Base-by-base conservation (phyloP, 1,284 basidiomycete genomes). In the Cryptococcus neoformans region DNA sequence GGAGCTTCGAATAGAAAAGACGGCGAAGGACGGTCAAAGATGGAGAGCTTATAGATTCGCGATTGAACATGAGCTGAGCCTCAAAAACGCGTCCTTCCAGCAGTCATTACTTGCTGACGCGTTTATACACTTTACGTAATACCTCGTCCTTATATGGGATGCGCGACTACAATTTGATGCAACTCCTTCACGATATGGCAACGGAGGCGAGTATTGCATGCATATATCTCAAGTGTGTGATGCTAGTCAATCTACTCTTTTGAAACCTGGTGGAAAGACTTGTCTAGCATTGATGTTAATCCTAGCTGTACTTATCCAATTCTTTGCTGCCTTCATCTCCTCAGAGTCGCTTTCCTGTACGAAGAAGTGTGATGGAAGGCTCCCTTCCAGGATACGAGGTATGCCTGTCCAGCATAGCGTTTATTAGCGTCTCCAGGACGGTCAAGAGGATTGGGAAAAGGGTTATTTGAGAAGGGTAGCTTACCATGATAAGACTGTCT, bases 231-330 rank as follows among this genome's bases (percentile, higher is more conserved):
- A 7, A 10, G 6, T 16, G 49, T 50, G 17, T 14, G 34, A 28
- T 35, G 14, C 17, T 41, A 12, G 16, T 41, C 40, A 41, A 16
- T 17, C 21, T 39, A 59, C 60, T 36, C 66, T 50, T 45, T 63
- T 16, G 49, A 73, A 71, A 0, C 72, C 72, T 0, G 73, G 75
- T 4, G 78, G 77, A 54, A 80, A 82, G 1, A 81, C 92, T 73
- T 94, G 91, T 53, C 92, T 80, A 3, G 92, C 90, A 67, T 95
- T 96, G 57, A 95, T 81, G 68, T 96, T 96, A 67, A 96, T 87
- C 53, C 78, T 60, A 1, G 69, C 75, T 14, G 62, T 67, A 7
- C 55, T 12, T 36, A 77, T 71, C 56, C 67, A 88, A 87, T 38
- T 80, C 78, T 50, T 78, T 62, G 87, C 88, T 85, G 57, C 82